A percentile compares a stretch with the other conserved stretches of the same genome.
Conservation (phyloP, 495 filamentous ascomycete genomes). For the Penicillium odoratum region DNA sequence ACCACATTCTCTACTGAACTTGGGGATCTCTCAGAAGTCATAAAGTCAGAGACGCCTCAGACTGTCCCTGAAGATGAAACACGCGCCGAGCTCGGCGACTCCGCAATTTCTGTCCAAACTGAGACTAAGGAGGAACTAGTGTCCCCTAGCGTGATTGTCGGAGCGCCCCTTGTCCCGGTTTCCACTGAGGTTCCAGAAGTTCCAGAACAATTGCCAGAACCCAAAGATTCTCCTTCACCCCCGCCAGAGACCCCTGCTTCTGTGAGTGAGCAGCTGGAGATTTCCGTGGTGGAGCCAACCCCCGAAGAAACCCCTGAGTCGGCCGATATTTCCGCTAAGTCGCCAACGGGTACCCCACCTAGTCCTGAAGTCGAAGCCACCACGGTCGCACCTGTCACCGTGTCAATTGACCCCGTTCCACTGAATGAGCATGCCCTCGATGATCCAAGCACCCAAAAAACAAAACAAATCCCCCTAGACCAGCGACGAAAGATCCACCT, state of each 20-base stretch:
- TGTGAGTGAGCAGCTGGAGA: slow-evolving; percentile 20
- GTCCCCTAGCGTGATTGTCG: slow-evolving; percentile 35
- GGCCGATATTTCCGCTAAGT: slow-evolving; percentile 21
- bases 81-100: slow-evolving; percentile 22
- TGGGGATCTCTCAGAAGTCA: slow-evolving; percentile 11
- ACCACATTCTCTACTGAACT: slow-evolving; percentile 13
- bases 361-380: slow-evolving; percentile 22
- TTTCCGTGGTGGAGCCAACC: slow-evolving; percentile 11
- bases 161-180: slow-evolving; percentile 36
- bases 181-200: slow-evolving; percentile 27
- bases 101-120: slow-evolving; percentile 24
- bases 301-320: slow-evolving; percentile 17
- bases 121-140: slow-evolving; percentile 36
- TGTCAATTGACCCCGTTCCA: slow-evolving; percentile 18
- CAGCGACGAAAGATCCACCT: slow-evolving; percentile 50
- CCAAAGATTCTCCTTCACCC: slow-evolving; percentile 22
- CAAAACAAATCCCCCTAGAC: slow-evolving; percentile 27
- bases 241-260: slow-evolving; percentile 18
- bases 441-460: slow-evolving; percentile 17
- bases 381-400: slow-evolving; percentile 18
- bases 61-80: slow-evolving; percentile 32
- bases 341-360: slow-evolving; percentile 20
- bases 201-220: slow-evolving; percentile 16
- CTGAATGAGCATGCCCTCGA: slow-evolving; percentile 25
- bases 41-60: slow-evolving; percentile 24